Percentiles rank a stretch among this genome's conserved stretches.
Evolutionary conservation across 169 alveolate species (phyloP).

Genomic region (Babesia bovis): DNA sequence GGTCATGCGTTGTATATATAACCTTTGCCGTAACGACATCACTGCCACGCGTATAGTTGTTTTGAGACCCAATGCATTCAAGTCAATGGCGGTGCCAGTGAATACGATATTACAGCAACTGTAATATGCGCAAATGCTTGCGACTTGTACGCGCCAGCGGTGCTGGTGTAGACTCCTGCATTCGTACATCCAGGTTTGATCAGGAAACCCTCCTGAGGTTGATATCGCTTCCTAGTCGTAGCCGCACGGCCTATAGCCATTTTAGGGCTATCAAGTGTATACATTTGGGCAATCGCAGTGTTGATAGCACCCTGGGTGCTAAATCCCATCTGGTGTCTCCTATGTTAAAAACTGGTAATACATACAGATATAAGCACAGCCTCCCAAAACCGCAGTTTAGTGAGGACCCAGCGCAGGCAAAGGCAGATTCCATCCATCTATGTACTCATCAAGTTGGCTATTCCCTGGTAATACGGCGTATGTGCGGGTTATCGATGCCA

Average conservation of each 20-base stretch:
- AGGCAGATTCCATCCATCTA: background rate
- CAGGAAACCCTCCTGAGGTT: background rate
- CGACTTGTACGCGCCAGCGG: background rate
- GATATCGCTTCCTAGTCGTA: background rate
- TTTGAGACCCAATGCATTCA: too few species aligned
- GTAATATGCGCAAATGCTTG: too few species aligned
- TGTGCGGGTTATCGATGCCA: constrained; percentile 12
- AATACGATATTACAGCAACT: too few species aligned
- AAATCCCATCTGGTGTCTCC: background rate
- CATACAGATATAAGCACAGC: constrained; percentile 12
- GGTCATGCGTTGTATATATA: too few species aligned
- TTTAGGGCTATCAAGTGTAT: background rate
- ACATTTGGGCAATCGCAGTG: too few species aligned
- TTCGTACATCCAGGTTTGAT: background rate
- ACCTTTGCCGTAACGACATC: too few species aligned
- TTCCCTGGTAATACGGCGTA: background rate
- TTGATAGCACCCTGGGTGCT: background rate
- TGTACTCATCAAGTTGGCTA: too few species aligned
- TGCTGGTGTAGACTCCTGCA: background rate
- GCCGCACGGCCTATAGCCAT: background rate
- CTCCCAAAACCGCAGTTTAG: constrained; percentile 9
- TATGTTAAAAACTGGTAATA: background rate
- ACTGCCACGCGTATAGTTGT: too few species aligned
- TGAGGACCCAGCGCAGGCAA: background rate
- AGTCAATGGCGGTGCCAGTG: too few species aligned